Base-by-base conservation (phyloP, 1,284 basidiomycete genomes). In the Ceratobasidium sp. region DNA sequence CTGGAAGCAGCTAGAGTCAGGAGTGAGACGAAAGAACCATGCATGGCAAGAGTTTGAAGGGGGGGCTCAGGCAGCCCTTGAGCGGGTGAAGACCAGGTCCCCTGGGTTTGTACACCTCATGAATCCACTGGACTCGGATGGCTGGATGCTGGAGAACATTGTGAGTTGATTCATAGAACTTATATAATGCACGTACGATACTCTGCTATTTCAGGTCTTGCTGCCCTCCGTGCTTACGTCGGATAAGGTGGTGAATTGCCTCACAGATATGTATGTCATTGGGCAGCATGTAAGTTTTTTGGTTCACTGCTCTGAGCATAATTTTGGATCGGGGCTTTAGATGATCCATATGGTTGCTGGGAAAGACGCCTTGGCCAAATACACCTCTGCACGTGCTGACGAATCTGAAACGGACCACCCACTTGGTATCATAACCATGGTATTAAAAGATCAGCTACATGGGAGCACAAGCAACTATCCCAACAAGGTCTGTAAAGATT, bases 321-420 rank as follows among this genome's bases (percentile, higher is more conserved):
- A 5, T 10, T 41, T 6, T 10, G 6, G 6, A 41, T 41, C 38
- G 6, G 38, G 38, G 6, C 38, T 41, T 41, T 10, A 41, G 38
- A 41, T 41, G 38, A 41, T 41, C 38, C 38, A 41, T 10, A 41
- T 41, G 38, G 10, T 10, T 41, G 38, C 38, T 6, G 38, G 38
- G 10, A 5, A 41, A 5, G 10, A 5, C 10, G 10, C 10, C 10
- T 41, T 41, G 23, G 52, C 52, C 52, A 54, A 16, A 16, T 54
- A 54, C 14, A 54, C 52, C 6, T 20, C 52, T 20, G 23, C 52
- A 10, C 52, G 52, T 5, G 52, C 52, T 16, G 23, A 54, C 16
- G 52, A 54, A 27, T 54, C 52, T 54, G 52, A 54, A 54, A 54
- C 52, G 52, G 52, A 54, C 16, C 52, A 54, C 16, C 52, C 52